These are phyloP conservation scores for Dictyostelium capitatum DNA, from an alignment of 78 protist species.

Conservation along the genomic window DNA sequence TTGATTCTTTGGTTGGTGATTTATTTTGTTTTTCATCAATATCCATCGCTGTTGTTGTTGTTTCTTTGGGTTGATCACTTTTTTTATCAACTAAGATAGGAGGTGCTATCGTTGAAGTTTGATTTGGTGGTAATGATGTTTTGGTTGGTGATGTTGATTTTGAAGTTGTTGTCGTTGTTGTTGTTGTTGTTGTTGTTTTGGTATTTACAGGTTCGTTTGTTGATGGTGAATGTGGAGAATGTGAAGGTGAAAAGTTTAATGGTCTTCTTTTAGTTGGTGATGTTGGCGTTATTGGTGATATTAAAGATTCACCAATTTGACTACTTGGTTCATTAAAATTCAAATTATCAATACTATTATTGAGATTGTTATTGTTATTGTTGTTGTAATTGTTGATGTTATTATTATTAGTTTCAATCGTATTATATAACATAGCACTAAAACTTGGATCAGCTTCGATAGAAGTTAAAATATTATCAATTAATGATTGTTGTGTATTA, in stretches of 20 bases:
- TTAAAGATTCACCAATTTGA: not conserved
- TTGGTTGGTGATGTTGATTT: not conserved
- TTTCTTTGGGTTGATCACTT: not conserved
- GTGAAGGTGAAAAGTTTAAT: not conserved
- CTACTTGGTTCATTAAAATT: not conserved
- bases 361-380: conserved; percentile 10
- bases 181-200: not conserved
- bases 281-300: not conserved
- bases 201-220: not conserved
- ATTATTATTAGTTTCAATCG: not conserved
- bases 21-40: not conserved
- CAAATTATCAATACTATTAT: conserved; percentile 4
- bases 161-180: not conserved
- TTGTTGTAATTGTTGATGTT: conserved; percentile 11
- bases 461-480: conserved; percentile 33
- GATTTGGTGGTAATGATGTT: not conserved
- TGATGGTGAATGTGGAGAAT: not conserved
- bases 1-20: not conserved
- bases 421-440: not conserved
- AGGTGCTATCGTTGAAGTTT: not conserved
- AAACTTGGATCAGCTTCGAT: conserved; percentile 42
- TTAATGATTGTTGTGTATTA: too few relatives aligned
- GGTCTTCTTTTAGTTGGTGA: not conserved
- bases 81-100: not conserved
- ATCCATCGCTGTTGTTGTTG: not conserved